Percentiles rank a stretch among this genome's conserved stretches.
Conservation (phyloP, 73 alveolate species). For the Tetrahymena thermophila region DNA sequence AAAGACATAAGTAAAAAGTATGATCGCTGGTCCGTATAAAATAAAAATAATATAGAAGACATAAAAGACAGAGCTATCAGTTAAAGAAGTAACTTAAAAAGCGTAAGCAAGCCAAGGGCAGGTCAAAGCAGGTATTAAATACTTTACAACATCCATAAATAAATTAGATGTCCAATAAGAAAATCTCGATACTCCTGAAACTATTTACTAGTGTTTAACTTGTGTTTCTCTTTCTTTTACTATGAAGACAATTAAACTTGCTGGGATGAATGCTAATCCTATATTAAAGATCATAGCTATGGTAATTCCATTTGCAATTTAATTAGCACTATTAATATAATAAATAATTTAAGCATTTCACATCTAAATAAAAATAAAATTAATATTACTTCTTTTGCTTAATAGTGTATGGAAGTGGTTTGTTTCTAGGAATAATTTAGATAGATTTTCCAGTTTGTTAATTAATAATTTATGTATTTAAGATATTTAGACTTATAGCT, state of each 20-base stretch:
- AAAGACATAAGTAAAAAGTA: constrained; percentile 64
- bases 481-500: not conserved
- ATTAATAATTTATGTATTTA: not conserved
- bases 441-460: not conserved
- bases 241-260: constrained; percentile 76
- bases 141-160: constrained; percentile 76
- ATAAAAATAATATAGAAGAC: constrained; percentile 52
- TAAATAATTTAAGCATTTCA: not conserved
- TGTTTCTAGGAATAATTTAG: not conserved
- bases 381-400: not conserved
- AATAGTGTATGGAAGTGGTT: not conserved
- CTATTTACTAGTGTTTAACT: constrained; percentile 81
- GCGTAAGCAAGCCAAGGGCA: constrained; percentile 55
- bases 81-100: constrained; percentile 46
- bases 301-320: constrained; percentile 41
- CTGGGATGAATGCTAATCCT: constrained; percentile 92
- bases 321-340: not conserved
- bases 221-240: constrained; percentile 92
- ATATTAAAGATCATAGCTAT: constrained; percentile 72
- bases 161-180: constrained; percentile 89
- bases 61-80: constrained; percentile 23
- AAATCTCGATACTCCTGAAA: constrained; percentile 78
- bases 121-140: constrained; percentile 65
- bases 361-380: not conserved
- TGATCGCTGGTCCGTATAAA: constrained; percentile 63